Evolutionary conservation across 2,329 filamentous ascomycete species (phyloP), one percentile per base, ranked within the genome.

Genomic region (Aspergillus jensenii): DNA sequence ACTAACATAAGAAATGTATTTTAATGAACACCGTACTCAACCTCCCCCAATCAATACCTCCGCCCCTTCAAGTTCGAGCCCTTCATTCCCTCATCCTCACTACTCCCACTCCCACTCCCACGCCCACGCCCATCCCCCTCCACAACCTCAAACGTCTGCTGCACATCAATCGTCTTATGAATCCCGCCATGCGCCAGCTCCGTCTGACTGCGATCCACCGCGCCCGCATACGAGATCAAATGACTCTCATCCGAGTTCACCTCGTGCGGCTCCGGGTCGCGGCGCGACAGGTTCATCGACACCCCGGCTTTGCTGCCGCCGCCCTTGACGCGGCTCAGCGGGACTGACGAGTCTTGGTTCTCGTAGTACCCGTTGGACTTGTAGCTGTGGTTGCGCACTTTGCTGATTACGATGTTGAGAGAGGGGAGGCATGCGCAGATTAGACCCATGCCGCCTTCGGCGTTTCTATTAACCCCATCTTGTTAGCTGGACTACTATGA

Each of bases 381-480:
- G 63, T 69, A 68, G 55, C 56, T 59, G 23, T 66, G 59, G 52
- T 62, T 67, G 53, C 60, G 62, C 39, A 69, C 59, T 44, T 70
- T 64, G 45, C 56, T 55, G 40, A 71, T 50, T 17, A 73, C 53
- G 57, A 71, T 65, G 56, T 72, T 75, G 11, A 74, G 50, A 2
- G 68, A 65, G 1, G 73, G 73, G 5, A 75, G 68, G 62, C 73
- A 75, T 21, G 73, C 72, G 56, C 73, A 75, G 56, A 75, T 75
- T 25, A 75, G 56, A 5, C 71, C 73, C 43, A 75, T 60, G 47
- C 71, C 73, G 33, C 68, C 72, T 62, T 75, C 73, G 41, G 73
- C 73, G 52, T 75, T 75, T 12, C 72, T 75, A 51, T 9, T n/a
- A 1, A 1, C 21, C 3, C 4, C 2, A n/a, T 37, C 4, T 35